Evolutionary conservation across 2,329 filamentous ascomycete genomes (phyloP), one percentile per base, ranked within the genome.

Genomic region (Eutypella sp.): DNA sequence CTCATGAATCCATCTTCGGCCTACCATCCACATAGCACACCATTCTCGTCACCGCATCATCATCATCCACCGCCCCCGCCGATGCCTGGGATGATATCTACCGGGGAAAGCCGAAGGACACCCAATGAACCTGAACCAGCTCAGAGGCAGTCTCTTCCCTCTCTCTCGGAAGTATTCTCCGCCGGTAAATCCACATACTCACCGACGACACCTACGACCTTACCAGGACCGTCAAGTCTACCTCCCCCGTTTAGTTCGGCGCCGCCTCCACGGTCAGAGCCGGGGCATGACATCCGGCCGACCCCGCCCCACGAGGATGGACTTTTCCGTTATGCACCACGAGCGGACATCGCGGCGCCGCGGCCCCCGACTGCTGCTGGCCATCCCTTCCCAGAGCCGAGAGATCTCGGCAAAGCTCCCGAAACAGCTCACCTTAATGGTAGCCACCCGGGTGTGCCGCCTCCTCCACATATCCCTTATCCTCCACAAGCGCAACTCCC

Each of bases 401-500:
- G 58, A 31, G 61, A 64, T 18, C 44, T 53, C 18, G 24, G 46
- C 2, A 63, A 61, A 33, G 51, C 55, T 27, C 47, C 54, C 10
- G 59, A 61, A n/a, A 40, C 53, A 0, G 29, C 50, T 24, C 50
- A 50, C 23, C 47, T 57, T 4, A 56, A 47, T 25, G 47, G 44
- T 23, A 52, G 41, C 16, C 58, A 62, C 36, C 20, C 57, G 11
- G 56, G 55, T 41, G 61, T 64, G 24, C 60, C 63, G 3, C 65
- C 65, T 29, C 64, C 64, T 25, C 57, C 67, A n/a, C 61, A 67
- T 10, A 61, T 62, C 9, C 55, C 68, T 18, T 70, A 71, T 20
- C 68, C 71, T 25, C 68, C 69, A 31, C 55, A 66, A 1, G 71
- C 71, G 5, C 74, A 75, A 47, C 61, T 75, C 39, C 72, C 73